phyloP scores from a whole-genome alignment of 2,329 filamentous ascomycete species.

The Penicillium sp. region DNA sequence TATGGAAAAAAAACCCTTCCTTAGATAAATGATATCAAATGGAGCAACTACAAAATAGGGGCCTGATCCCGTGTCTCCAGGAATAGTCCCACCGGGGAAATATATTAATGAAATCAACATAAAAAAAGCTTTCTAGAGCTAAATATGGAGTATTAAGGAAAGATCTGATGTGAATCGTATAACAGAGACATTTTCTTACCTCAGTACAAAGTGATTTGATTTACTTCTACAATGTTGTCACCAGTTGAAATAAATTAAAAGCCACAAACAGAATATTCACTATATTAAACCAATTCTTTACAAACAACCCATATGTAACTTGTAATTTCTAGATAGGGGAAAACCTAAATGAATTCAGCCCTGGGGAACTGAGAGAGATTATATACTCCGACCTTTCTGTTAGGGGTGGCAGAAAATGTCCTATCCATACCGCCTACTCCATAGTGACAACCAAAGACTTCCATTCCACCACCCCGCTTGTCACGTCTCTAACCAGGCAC shows the following conservation, averaged over 20 bases:
- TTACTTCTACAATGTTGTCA: no score
- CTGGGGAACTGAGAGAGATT: background rate
- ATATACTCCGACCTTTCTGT: background rate
- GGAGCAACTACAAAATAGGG: conserved; percentile 1
- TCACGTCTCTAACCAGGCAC: background rate
- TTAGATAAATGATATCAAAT: background rate
- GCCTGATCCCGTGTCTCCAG: background rate
- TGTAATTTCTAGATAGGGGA: background rate
- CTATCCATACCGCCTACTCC: background rate
- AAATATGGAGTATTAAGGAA: background rate
- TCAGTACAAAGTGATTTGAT: background rate
- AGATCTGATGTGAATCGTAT: background rate
- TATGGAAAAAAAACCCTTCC: background rate
- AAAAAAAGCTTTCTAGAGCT: background rate
- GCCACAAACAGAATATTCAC: background rate
- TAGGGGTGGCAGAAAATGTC: background rate
- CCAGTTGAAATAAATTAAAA: background rate
- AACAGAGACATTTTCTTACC: background rate
- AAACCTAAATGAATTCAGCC: background rate
- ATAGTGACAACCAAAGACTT: background rate
- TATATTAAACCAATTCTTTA: background rate
- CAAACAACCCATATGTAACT: background rate
- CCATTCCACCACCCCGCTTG: background rate
- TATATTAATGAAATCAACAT: background rate
- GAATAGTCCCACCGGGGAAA: background rate